Evolutionary conservation across 306 rosid genomes (phyloP).

Genomic region (Hippophae gyantsensis): DNA sequence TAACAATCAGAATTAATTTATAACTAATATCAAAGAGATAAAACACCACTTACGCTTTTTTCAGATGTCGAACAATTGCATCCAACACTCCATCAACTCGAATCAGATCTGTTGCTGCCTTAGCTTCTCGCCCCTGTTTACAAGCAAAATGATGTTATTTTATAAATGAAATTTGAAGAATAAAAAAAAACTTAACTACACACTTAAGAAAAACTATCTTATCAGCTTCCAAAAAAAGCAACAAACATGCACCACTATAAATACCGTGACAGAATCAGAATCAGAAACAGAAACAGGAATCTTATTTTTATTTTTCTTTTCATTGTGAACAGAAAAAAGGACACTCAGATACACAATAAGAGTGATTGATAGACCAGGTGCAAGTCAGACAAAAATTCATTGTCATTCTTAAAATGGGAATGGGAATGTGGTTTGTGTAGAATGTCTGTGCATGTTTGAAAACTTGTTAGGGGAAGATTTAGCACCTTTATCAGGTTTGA

Average conservation of each 20-base stretch:
- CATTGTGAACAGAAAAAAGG: too few species aligned
- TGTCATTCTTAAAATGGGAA: not conserved
- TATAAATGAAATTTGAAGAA: conserved; percentile 16
- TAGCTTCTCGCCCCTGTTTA: conserved; percentile 78
- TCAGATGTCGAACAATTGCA: conserved; percentile 70
- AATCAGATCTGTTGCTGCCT: conserved; percentile 72
- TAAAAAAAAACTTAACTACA: not conserved
- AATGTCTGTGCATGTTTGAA: not conserved
- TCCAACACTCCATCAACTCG: conserved; percentile 77
- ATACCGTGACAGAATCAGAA: too few species aligned
- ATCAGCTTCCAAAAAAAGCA: too few species aligned
- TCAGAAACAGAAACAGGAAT: too few species aligned
- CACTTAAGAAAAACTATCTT: not conserved
- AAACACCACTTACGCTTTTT: conserved; percentile 62
- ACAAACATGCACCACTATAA: not conserved
- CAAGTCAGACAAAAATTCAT: not conserved
- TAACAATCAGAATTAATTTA: conserved; percentile 10
- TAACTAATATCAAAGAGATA: conserved; percentile 5
- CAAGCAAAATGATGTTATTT: conserved; percentile 24
- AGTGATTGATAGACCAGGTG: too few species aligned
- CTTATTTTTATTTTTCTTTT: too few species aligned
- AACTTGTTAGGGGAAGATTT: not conserved
- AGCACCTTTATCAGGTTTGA: conserved; percentile 93
- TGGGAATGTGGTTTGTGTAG: not conserved
- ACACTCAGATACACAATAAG: too few species aligned